A percentile compares a stretch with the other conserved stretches of the same genome.
Conservation (phyloP, 2,329 filamentous ascomycete species). For the Aspergillus eucalypticola region DNA sequence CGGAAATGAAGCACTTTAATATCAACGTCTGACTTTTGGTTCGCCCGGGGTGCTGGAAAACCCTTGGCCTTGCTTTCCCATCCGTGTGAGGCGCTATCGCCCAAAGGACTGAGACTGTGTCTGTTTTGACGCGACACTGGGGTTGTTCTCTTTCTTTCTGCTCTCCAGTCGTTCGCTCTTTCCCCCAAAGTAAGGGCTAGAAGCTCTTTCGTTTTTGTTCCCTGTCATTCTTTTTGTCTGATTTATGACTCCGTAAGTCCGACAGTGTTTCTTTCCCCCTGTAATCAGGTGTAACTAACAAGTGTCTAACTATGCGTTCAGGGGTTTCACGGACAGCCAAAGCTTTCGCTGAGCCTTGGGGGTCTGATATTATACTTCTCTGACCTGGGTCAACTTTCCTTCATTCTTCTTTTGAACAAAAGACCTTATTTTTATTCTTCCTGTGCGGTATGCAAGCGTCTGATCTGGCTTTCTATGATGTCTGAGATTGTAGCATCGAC, state of each 20-base stretch:
- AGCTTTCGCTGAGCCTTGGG: slow-evolving; percentile 22
- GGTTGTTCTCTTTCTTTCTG: slow-evolving; percentile 19
- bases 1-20: slow-evolving; percentile 21
- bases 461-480: slow-evolving; percentile 1
- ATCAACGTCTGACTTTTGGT: slow-evolving; percentile 23
- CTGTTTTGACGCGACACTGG: slow-evolving; percentile 11
- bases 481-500: slow-evolving; percentile 10
- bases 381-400: slow-evolving; percentile 19
- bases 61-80: slow-evolving; percentile 24
- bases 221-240: slow-evolving; percentile 4
- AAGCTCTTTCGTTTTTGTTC: slow-evolving; percentile 25
- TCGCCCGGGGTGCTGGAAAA: slow-evolving; percentile 22
- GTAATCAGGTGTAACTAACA: slow-evolving; percentile 14
- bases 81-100: slow-evolving; percentile 17
- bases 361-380: slow-evolving; percentile 30
- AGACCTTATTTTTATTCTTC: background rate
- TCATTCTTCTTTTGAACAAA: slow-evolving; percentile 22
- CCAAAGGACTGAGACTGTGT: slow-evolving; percentile 12
- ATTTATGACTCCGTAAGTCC: slow-evolving; percentile 22
- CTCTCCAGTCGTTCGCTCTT: slow-evolving; percentile 19
- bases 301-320: slow-evolving; percentile 10
- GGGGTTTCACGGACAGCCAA: slow-evolving; percentile 15
- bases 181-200: slow-evolving; percentile 28
- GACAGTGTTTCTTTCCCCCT: slow-evolving; percentile 9
- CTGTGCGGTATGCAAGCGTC: slow-evolving; percentile 22